Percentiles rank a stretch among this genome's conserved stretches.
phyloP scores from a whole-genome alignment of 108 stramenopile genomes.

The Skeletonema costatum region DNA sequence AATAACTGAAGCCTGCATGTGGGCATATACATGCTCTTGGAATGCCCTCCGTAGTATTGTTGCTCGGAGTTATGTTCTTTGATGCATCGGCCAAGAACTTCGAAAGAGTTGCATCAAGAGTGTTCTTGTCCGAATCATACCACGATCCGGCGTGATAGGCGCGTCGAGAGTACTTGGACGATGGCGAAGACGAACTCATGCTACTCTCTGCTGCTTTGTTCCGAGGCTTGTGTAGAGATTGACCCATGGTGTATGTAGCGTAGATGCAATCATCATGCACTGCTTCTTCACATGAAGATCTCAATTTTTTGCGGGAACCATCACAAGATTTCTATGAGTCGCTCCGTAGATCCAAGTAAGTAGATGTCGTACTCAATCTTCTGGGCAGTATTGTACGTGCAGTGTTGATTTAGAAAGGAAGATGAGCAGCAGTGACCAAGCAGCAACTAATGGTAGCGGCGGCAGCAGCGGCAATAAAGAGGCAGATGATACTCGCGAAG shows the following conservation, averaged over 20 bases:
- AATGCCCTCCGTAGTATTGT: conserved; percentile 1
- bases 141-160: conserved; percentile 84
- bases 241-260: not conserved
- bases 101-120: conserved; percentile 50
- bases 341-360: too few relatives aligned
- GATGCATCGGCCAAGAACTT: conserved; percentile 49
- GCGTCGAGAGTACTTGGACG: conserved; percentile 52
- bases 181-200: not conserved
- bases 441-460: not conserved
- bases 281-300: too few relatives aligned
- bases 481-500: conserved; percentile 46
- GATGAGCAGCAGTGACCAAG: not conserved
- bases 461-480: not conserved
- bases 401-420: not conserved
- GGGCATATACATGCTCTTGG: conserved; percentile 75
- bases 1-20: conserved; percentile 86
- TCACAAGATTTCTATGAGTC: too few relatives aligned
- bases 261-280: too few relatives aligned
- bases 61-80: conserved; percentile 8
- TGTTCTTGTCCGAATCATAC: conserved; percentile 56
- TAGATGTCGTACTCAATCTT: too few relatives aligned
- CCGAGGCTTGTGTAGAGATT: not conserved
- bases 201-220: not conserved
- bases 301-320: too few relatives aligned
- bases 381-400: too few relatives aligned